A percentile compares a stretch with the other conserved stretches of the same genome.
phyloP scores from a whole-genome alignment of 768 basidiomycete species.

The Rhodotorula sphaerocarpa region DNA sequence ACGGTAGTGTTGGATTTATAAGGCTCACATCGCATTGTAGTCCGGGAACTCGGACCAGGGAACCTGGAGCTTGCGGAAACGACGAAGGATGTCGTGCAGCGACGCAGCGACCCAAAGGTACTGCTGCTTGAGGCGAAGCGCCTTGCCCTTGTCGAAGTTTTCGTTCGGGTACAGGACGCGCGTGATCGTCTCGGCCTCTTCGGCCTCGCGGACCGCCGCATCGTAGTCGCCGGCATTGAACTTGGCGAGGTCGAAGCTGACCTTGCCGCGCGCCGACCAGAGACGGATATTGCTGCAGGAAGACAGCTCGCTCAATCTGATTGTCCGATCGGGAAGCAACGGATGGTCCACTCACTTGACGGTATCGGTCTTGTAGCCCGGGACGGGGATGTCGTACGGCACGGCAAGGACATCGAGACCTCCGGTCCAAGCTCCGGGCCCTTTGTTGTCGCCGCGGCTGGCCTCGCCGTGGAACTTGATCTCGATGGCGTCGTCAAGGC shows the following conservation, averaged over 20 bases:
- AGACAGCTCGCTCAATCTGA: too few species aligned
- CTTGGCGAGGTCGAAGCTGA: slow-evolving; percentile 84
- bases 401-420: slow-evolving; percentile 89
- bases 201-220: slow-evolving; percentile 73
- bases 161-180: slow-evolving; percentile 95
- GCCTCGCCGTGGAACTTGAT: slow-evolving; percentile 83
- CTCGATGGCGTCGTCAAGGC: slow-evolving; percentile 37
- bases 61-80: slow-evolving; percentile 73
- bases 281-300: slow-evolving; percentile 48
- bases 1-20: too few species aligned
- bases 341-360: slow-evolving; percentile 53
- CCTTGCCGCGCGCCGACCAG: slow-evolving; percentile 62
- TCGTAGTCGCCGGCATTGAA: slow-evolving; percentile 98
- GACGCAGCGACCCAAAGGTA: slow-evolving; percentile 55
- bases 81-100: slow-evolving; percentile 77
- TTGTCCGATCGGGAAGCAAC: too few species aligned
- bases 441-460: slow-evolving; percentile 55
- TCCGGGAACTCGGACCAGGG: slow-evolving; percentile 74
- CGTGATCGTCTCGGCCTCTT: slow-evolving; percentile 82
- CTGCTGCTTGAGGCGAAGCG: slow-evolving; percentile 79
- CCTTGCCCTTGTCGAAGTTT: slow-evolving; percentile 45
- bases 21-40: slow-evolving; percentile 47
- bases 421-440: slow-evolving; percentile 52
- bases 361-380: slow-evolving; percentile 65
- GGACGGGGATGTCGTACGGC: slow-evolving; percentile 91